These are phyloP conservation scores for Cyberlindnera euphorbiiphila DNA, from an alignment of 805 yeast species.

Conservation along the genomic window DNA sequence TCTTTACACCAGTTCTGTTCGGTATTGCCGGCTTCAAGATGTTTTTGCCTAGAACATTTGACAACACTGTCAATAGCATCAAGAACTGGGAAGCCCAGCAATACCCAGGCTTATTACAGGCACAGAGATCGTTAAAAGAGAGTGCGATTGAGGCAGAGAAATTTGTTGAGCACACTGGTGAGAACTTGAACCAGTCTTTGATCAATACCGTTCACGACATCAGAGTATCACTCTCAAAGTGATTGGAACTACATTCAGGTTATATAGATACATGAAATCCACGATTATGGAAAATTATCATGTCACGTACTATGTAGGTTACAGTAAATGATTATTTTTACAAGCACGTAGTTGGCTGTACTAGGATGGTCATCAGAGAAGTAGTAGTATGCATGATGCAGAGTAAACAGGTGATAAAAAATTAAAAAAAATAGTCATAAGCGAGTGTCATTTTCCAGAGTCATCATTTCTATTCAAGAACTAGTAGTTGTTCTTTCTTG, in stretches of 20 bases:
- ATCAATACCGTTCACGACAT: constrained; percentile 21
- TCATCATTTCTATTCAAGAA: too few relatives aligned
- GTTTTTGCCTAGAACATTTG: constrained; percentile 49
- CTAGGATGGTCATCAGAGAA: too few relatives aligned
- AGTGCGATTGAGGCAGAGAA: constrained; percentile 20
- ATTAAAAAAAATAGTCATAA: neutral
- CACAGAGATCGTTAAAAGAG: constrained; percentile 25
- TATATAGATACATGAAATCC: too few relatives aligned
- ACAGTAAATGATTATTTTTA: too few relatives aligned
- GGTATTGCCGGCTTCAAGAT: constrained; percentile 42
- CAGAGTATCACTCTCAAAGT: constrained; percentile 18
- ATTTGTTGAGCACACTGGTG: constrained; percentile 1
- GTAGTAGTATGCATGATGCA: too few relatives aligned
- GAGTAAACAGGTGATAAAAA: neutral
- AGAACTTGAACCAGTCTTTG: constrained; percentile 17
- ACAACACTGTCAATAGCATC: constrained; percentile 29
- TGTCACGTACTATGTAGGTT: too few relatives aligned
- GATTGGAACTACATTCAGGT: too few relatives aligned
- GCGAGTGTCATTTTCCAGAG: constrained; percentile 2
- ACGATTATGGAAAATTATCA: too few relatives aligned
- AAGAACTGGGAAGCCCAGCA: constrained; percentile 32
- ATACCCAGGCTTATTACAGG: constrained; percentile 35
- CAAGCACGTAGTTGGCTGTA: too few relatives aligned
- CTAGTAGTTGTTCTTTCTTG: constrained; percentile 4
- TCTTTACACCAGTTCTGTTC: constrained; percentile 46